A percentile compares a stretch with the other conserved stretches of the same genome.
Evolutionary conservation across 1,284 basidiomycete species (phyloP).

Genomic region (Gymnopus androsaceus): DNA sequence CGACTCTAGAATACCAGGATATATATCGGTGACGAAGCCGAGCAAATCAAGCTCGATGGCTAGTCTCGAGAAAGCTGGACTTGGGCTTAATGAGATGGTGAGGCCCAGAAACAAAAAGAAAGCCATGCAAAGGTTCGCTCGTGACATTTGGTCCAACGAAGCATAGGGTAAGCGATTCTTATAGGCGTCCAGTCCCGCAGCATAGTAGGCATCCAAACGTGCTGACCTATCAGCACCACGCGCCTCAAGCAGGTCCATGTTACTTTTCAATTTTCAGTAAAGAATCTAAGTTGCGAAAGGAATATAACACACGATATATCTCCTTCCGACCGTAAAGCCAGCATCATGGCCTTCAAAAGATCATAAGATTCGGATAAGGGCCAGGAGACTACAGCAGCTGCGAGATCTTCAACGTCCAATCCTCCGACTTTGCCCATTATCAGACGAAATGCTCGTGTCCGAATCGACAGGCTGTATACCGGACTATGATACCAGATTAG

Average conservation of each 20-base stretch:
- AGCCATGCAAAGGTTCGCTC: background rate
- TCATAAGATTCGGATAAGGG: background rate
- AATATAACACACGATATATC: background rate
- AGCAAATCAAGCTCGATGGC: background rate
- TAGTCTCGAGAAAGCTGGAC: background rate
- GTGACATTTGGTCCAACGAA: background rate
- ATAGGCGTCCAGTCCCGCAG: background rate
- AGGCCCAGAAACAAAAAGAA: background rate
- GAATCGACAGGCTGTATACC: slow-evolving; percentile 6
- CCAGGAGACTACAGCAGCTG: background rate
- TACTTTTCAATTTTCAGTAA: background rate
- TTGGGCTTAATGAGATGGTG: background rate
- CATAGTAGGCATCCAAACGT: background rate
- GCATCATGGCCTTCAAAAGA: background rate
- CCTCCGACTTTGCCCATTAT: slow-evolving; percentile 8
- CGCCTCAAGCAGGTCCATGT: background rate
- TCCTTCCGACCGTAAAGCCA: background rate
- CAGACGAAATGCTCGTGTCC: slow-evolving; percentile 7
- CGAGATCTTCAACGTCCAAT: slow-evolving; percentile 6
- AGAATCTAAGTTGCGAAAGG: background rate
- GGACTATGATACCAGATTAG: background rate
- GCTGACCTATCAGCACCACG: background rate
- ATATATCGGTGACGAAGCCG: background rate
- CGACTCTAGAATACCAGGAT: background rate
- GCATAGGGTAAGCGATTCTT: background rate